Evolutionary conservation across 2,329 filamentous ascomycete species (phyloP), one percentile per base, ranked within the genome.

Genomic region (Microdochium paspali): DNA sequence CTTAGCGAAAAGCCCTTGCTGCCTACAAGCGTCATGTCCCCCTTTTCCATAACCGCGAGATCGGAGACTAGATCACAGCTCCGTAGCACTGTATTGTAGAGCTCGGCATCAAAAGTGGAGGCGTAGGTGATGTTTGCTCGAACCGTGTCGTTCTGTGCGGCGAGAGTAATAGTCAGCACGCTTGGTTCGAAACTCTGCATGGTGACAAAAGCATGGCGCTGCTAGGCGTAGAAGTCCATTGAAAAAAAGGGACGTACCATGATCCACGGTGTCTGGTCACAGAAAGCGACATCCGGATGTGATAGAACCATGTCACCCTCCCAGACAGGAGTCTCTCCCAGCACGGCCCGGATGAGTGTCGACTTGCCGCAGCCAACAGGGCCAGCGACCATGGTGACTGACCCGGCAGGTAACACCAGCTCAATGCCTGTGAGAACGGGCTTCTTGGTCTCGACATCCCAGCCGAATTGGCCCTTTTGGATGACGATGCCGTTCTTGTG

Each of bases 151-250:
- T 51, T 52, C 26, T 44, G 18, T 7, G 26, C 26, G n/a, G n/a
- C n/a, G n/a, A n/a, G n/a, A n/a, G n/a, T n/a, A n/a, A n/a, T n/a
- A 70, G 49, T 1, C 58, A 59, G 32, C 67, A 70, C 1, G 60
- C 60, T 2, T 55, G n/a, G n/a, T n/a, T n/a, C n/a, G n/a, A n/a
- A n/a, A n/a, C n/a, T n/a, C n/a, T n/a, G n/a, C n/a, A n/a, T n/a
- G n/a, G n/a, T n/a, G n/a, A n/a, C n/a, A n/a, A n/a, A n/a, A n/a
- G n/a, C n/a, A n/a, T n/a, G n/a, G n/a, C n/a, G n/a, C n/a, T n/a
- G n/a, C n/a, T n/a, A n/a, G n/a, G n/a, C n/a, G n/a, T n/a, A n/a
- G n/a, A n/a, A n/a, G n/a, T n/a, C n/a, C n/a, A n/a, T n/a, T 60
- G 35, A 40, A 5, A 18, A 20, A 20, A 7, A 21, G n/a, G n/a